Base-by-base conservation (phyloP, 2,329 filamentous ascomycete species). In the Aspergillus piperis region DNA sequence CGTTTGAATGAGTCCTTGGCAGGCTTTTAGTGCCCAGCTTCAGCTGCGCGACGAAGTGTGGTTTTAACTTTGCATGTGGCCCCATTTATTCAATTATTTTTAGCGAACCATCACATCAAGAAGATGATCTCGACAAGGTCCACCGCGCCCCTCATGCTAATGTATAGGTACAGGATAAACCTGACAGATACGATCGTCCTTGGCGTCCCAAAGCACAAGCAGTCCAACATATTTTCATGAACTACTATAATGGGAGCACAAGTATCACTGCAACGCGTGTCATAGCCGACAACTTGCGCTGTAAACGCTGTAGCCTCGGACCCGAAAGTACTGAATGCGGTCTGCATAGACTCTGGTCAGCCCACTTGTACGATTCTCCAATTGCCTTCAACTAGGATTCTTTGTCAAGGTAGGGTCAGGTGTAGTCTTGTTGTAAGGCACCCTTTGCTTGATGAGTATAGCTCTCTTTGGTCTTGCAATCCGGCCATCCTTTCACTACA, bases 211-310 rank as follows among this genome's bases (percentile, higher is more conserved):
- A 13, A 27, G 17, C 17, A 55, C 30, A 47, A 36, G 53, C 53
- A 13, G 17, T 47, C n/a, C 39, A 55, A 21, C 27, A 36, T 32
- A 39, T 44, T 47, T 6, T 30, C 19, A 47, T 47, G 19, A 32
- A 23, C 53, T 23, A 44, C 53, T 32, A 44, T 47, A 32, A 36
- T 44, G 53, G 53, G 27, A 3, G 53, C 39, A 55, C 39, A 55
- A 32, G 17, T 55, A 17, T 41, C 15, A 55, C 53, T 55, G 42
- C 39, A 30, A 41, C 53, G 53, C 53, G 53, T 55, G 53, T 55
- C 42, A 30, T 47, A 55, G 53, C 39, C 27, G 42, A 44, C 6
- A 47, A 41, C 39, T 44, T 55, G 39, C 47, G 25, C 15, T 55
- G 15, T 19, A 17, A 19, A 36, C 41, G n/a, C 19, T 13, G 25